phyloP scores from a whole-genome alignment of 2,329 filamentous ascomycete species.

The Claviceps purpurea region DNA sequence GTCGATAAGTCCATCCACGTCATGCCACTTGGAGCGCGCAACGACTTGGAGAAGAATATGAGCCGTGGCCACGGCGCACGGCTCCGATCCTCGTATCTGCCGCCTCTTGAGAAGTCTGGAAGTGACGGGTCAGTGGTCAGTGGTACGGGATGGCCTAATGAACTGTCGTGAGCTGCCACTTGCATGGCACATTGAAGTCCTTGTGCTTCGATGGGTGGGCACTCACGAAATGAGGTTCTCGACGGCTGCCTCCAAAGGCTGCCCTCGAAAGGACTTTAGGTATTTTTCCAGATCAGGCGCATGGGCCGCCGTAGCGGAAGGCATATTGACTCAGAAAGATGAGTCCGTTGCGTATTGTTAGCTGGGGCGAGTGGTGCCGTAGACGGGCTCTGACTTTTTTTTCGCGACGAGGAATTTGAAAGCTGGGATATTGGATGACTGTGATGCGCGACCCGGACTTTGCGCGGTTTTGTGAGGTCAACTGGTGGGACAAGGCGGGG shows the following conservation, averaged over 20 bases:
- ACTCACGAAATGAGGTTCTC: slow-evolving; percentile 72
- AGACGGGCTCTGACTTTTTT: not conserved
- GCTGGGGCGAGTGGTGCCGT: not conserved
- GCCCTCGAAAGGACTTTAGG: slow-evolving; percentile 63
- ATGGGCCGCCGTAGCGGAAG: slow-evolving; percentile 21
- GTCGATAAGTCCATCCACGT: slow-evolving; percentile 65
- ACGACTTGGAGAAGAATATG: slow-evolving; percentile 81
- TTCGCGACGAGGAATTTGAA: slow-evolving; percentile 2
- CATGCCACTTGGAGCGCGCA: slow-evolving; percentile 62
- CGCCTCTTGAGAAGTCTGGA: slow-evolving; percentile 62
- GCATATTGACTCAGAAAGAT: slow-evolving; percentile 14
- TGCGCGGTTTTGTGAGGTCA: not conserved
- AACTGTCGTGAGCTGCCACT: not conserved
- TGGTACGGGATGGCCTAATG: too few relatives aligned
- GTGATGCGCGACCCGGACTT: not conserved
- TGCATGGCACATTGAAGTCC: not conserved
- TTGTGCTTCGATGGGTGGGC: slow-evolving; percentile 4
- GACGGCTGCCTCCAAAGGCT: slow-evolving; percentile 66
- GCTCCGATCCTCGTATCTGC: slow-evolving; percentile 76
- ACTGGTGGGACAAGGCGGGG: not conserved
- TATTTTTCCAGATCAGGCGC: slow-evolving; percentile 68
- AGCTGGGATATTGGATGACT: not conserved
- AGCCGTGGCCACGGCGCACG: slow-evolving; percentile 83
- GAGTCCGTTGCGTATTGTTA: not conserved
- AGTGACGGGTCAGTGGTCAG: not conserved